Base-by-base conservation (phyloP, 352 stramenopile genomes). In the Phytopythium montanum region DNA sequence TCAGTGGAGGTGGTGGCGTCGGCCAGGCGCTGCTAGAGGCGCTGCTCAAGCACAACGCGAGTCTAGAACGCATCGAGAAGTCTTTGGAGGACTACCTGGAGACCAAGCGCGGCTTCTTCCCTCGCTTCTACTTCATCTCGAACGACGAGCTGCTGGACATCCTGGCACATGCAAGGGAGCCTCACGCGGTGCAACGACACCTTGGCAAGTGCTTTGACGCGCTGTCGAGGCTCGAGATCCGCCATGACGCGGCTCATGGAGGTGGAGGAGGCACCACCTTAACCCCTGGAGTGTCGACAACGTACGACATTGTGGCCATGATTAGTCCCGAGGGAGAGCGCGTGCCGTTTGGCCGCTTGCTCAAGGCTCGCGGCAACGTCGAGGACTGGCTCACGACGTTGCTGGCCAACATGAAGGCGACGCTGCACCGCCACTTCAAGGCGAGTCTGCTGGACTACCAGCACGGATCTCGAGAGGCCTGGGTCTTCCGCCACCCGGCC, bases 61-160 rank as follows among this genome's bases (percentile, higher is more conserved):
- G 81, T 4, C 67, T 94, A 2, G 85, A 94, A 26, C 72, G 66
- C 23, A 86, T 92, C 31, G 79, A 91, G 52, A 94, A 94, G 56
- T 91, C 82, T 6, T 65, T 94, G 1, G 83, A 91, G 62, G 85
- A 92, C 54, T 94, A 94, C 28, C 31, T 94, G 5, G 83, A 93
- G 62, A 89, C 80, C 8, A 96, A 96, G 48, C 85, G 88, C n/a
- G 66, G 72, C 14, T 76, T 81, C 31, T 96, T 96, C 59, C 85
- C 88, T 1, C 75, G 88, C 1, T 96, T 96, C 48, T 96, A 92
- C 55, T 96, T 95, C 59, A 86, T 96, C 51, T 90, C 83, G 33
- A 94, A 95, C 60, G 87, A 95, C 50, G 88, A 95, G 36, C 60
- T 96, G 33, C 60, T 96, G 5, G 85, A 95, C 55, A 92, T 96